These are phyloP conservation scores for Neonectria sp. DNA, from an alignment of 2,329 filamentous ascomycete species.

Conservation along the genomic window DNA sequence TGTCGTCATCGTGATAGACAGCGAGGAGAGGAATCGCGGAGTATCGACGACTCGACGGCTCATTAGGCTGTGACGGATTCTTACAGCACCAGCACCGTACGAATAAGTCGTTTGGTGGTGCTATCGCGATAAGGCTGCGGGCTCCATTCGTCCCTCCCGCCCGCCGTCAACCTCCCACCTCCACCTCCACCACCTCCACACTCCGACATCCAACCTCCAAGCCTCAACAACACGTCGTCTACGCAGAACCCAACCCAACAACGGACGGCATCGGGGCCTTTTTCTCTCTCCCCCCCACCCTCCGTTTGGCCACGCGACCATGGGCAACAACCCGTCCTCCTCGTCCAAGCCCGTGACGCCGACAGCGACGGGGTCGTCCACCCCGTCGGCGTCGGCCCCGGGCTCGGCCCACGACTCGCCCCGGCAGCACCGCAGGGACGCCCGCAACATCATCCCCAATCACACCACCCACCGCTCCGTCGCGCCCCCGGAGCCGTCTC, in stretches of 20 bases:
- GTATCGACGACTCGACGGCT: neutral
- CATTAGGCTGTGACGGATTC: neutral
- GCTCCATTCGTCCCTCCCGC: constrained; percentile 25
- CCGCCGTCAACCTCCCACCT: constrained; percentile 14
- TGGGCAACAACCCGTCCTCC: constrained; percentile 58
- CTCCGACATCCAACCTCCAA: neutral
- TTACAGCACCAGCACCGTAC: neutral
- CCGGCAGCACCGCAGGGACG: constrained; percentile 55
- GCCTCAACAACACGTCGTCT: neutral
- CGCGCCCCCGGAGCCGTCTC: constrained; percentile 74
- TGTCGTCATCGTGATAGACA: neutral
- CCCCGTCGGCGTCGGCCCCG: constrained; percentile 42
- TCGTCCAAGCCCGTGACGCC: constrained; percentile 55
- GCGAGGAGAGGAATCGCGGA: neutral
- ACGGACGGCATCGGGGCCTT: constrained; percentile 9
- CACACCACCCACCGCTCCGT: constrained; percentile 69
- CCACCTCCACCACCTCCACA: constrained; percentile 14
- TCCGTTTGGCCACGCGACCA: constrained; percentile 35
- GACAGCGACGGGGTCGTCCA: constrained; percentile 37
- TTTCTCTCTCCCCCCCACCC: too few relatives aligned
- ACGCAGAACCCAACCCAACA: neutral
- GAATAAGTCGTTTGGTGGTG: neutral
- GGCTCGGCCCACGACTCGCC: constrained; percentile 49
- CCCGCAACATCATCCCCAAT: constrained; percentile 67
- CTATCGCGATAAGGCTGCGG: constrained; percentile 25